Evolutionary conservation across 1,284 basidiomycete genomes (phyloP).

Genomic region (Cutaneotrichosporon daszewskae): DNA sequence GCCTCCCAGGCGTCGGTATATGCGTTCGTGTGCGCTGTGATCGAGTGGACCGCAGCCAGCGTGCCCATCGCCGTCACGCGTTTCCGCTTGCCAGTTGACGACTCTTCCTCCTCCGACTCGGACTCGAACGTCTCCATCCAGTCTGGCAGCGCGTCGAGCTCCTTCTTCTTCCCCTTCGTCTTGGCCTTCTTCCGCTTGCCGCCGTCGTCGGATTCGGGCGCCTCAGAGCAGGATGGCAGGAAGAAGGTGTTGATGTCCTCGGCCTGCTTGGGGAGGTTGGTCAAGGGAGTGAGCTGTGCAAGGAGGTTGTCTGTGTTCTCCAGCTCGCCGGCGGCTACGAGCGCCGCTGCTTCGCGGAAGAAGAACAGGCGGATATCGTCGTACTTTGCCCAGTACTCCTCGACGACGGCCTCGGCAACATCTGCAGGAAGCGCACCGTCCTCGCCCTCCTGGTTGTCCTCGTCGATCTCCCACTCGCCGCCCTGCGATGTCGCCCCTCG

Average conservation of each 20-base stretch:
- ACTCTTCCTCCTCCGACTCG: slow-evolving; percentile 50
- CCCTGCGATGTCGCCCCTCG: slow-evolving; percentile 39
- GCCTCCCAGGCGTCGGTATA: slow-evolving; percentile 40
- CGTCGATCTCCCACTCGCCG: slow-evolving; percentile 10
- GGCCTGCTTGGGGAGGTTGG: slow-evolving; percentile 70
- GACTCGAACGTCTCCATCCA: slow-evolving; percentile 48
- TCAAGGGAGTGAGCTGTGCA: slow-evolving; percentile 67
- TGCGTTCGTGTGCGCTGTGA: slow-evolving; percentile 25
- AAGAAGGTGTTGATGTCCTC: slow-evolving; percentile 81
- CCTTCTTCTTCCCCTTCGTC: slow-evolving; percentile 47
- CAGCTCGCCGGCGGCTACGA: slow-evolving; percentile 5
- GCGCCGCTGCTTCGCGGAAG: slow-evolving; percentile 66
- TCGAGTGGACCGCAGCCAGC: slow-evolving; percentile 31
- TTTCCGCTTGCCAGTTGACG: slow-evolving; percentile 15
- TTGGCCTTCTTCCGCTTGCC: slow-evolving; percentile 44
- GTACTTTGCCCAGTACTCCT: slow-evolving; percentile 49
- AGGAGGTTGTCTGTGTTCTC: slow-evolving; percentile 59
- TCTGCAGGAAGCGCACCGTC: slow-evolving; percentile 58
- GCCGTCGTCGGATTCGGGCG: slow-evolving; percentile 37
- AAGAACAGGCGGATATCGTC: slow-evolving; percentile 89
- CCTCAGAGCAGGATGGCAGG: slow-evolving; percentile 63
- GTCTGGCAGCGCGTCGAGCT: slow-evolving; percentile 38
- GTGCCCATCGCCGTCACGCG: slow-evolving; percentile 35
- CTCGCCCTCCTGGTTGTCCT: slow-evolving; percentile 30
- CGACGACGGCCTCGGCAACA: slow-evolving; percentile 51